Percentiles rank a stretch among this genome's conserved stretches.
These are phyloP conservation scores for Heliamphora exappendiculata DNA, from an alignment of 148 eudicot genomes.

Conservation along the genomic window DNA sequence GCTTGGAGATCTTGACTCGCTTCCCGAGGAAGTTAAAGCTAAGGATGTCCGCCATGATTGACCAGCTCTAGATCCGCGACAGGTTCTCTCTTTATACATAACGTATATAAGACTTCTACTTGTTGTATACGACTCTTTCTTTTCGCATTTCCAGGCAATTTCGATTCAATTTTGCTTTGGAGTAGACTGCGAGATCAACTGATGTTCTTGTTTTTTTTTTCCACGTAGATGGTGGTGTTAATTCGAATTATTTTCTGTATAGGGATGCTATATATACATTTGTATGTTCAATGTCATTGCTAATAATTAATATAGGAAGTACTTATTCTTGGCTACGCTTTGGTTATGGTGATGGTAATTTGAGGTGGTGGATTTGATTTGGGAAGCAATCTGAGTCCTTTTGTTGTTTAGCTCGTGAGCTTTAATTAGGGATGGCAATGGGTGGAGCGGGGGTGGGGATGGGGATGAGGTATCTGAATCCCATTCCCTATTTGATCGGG, in stretches of 20 bases:
- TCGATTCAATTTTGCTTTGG: neutral
- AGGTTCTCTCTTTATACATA: slow-evolving; percentile 34
- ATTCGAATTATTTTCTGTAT: neutral
- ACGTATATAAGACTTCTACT: neutral
- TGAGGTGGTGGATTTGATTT: neutral
- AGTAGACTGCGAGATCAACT: neutral
- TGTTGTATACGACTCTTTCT: neutral
- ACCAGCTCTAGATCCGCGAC: slow-evolving; percentile 94
- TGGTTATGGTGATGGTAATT: neutral
- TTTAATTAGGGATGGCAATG: too few relatives aligned
- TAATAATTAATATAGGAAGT: too few relatives aligned
- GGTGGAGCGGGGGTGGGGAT: too few relatives aligned
- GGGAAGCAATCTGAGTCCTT: neutral
- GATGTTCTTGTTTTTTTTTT: neutral
- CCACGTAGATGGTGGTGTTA: neutral
- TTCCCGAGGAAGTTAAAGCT: slow-evolving; percentile 73
- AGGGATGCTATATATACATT: too few relatives aligned
- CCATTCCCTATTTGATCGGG: too few relatives aligned
- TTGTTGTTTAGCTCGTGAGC: neutral
- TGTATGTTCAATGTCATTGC: too few relatives aligned
- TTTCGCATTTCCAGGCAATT: neutral
- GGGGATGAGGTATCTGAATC: too few relatives aligned
- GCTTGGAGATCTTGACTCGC: slow-evolving; percentile 65
- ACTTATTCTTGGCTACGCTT: too few relatives aligned
- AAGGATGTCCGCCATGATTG: slow-evolving; percentile 82